Evolutionary conservation across 257 asterid species (phyloP).

Genomic region (Datura wrightii): DNA sequence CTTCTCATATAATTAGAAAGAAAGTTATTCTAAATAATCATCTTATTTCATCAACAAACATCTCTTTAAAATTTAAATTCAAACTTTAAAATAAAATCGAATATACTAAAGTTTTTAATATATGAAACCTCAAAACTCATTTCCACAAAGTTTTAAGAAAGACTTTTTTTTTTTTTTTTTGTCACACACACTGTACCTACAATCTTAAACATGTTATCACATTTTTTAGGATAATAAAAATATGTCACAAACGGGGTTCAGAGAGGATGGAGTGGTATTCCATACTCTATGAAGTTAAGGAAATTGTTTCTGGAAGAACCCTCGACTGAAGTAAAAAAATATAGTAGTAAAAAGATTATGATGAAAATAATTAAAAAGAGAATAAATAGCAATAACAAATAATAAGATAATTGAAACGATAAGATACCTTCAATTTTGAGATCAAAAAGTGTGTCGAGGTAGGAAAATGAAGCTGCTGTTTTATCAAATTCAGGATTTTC

Average conservation of each 20-base stretch:
- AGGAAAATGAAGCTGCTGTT: constrained; percentile 72
- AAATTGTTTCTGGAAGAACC: background rate
- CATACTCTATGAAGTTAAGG: no score
- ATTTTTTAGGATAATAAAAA: background rate
- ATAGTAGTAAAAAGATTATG: background rate
- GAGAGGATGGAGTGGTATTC: background rate
- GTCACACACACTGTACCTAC: background rate
- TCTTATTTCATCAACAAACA: background rate
- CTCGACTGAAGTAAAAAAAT: background rate
- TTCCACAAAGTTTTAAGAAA: background rate
- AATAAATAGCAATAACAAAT: background rate
- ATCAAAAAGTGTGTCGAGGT: constrained; percentile 81
- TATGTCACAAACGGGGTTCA: no score
- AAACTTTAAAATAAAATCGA: background rate
- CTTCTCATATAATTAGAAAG: background rate
- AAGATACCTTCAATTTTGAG: constrained; percentile 59
- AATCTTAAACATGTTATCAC: background rate
- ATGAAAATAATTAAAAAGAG: no score
- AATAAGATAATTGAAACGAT: background rate
- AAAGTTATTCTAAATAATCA: background rate
- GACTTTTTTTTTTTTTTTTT: no score
- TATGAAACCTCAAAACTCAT: background rate
- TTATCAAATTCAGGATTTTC: constrained; percentile 54
- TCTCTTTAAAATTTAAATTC: background rate
- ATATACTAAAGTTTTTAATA: background rate